Conservation (phyloP, 345 rosid species). For the Eucalyptus leucophloia region DNA sequence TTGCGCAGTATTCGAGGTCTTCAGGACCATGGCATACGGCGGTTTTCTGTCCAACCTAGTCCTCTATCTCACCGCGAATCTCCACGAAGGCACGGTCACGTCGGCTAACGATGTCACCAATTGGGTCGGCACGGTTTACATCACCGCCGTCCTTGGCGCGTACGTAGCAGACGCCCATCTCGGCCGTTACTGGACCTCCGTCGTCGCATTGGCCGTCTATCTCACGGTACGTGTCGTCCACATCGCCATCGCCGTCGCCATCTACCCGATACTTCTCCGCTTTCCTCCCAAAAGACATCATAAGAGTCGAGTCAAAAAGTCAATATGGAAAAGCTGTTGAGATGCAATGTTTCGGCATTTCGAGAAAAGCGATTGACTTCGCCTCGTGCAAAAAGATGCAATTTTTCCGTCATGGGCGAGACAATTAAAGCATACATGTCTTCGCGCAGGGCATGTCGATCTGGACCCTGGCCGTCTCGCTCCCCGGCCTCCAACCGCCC, state of each 20-base stretch:
- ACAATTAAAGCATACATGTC: no score
- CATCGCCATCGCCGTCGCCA: no score
- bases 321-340: no score
- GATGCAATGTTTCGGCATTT: no score
- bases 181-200: slow-evolving; percentile 79
- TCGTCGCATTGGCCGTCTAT: slow-evolving; percentile 38
- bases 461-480: slow-evolving; percentile 64
- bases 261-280: no score
- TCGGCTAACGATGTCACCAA: slow-evolving; percentile 85
- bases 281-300: no score
- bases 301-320: no score
- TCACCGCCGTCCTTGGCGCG: slow-evolving; percentile 73
- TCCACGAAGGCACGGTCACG: slow-evolving; percentile 68
- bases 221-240: slow-evolving; percentile 22
- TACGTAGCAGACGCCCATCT: slow-evolving; percentile 81
- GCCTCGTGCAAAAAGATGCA: no score
- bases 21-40: slow-evolving; percentile 19
- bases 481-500: slow-evolving; percentile 57
- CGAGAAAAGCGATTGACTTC: no score
- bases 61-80: slow-evolving; percentile 54
- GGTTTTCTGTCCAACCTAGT: slow-evolving; percentile 77
- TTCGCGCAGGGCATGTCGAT: slow-evolving; percentile 57
- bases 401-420: no score
- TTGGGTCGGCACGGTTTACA: slow-evolving; percentile 82
- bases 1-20: slow-evolving; percentile 54